A percentile compares a stretch with the other conserved stretches of the same genome.
Conservation (phyloP, 2,329 filamentous ascomycete species). For the Podosphaera xanthii region DNA sequence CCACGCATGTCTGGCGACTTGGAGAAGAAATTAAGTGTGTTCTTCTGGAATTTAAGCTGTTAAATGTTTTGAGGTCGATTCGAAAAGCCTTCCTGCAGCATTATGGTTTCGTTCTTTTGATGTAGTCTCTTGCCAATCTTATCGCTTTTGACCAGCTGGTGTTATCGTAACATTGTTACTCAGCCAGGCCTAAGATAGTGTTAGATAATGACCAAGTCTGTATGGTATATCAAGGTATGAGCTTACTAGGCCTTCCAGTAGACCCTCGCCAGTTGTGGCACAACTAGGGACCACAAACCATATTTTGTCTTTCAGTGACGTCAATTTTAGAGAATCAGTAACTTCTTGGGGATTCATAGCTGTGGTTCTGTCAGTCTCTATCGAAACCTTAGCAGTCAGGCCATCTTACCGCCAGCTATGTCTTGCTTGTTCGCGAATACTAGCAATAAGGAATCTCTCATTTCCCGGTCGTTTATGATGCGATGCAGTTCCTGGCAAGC, state of each 20-base stretch:
- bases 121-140: not conserved
- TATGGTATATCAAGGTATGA: constrained; percentile 1
- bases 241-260: constrained; percentile 53
- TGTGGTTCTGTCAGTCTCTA: constrained; percentile 16
- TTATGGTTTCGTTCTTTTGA: not conserved
- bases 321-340: constrained; percentile 53
- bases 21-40: not conserved
- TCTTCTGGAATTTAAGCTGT: not conserved
- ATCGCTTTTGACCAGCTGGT: constrained; percentile 12
- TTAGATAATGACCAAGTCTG: not conserved
- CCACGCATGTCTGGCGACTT: not conserved
- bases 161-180: constrained; percentile 62
- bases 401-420: constrained; percentile 45
- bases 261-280: constrained; percentile 58
- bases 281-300: constrained; percentile 73
- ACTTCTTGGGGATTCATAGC: constrained; percentile 63
- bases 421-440: constrained; percentile 99
- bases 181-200: constrained; percentile 36
- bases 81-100: not conserved
- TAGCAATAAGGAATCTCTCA: constrained; percentile 81
- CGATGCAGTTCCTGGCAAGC: constrained; percentile 82
- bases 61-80: not conserved
- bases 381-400: not conserved
- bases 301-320: constrained; percentile 58
- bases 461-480: constrained; percentile 94